A percentile compares a stretch with the other conserved stretches of the same genome.
phyloP scores from a whole-genome alignment of 2,329 filamentous ascomycete species.

The Botrytis deweyae region DNA sequence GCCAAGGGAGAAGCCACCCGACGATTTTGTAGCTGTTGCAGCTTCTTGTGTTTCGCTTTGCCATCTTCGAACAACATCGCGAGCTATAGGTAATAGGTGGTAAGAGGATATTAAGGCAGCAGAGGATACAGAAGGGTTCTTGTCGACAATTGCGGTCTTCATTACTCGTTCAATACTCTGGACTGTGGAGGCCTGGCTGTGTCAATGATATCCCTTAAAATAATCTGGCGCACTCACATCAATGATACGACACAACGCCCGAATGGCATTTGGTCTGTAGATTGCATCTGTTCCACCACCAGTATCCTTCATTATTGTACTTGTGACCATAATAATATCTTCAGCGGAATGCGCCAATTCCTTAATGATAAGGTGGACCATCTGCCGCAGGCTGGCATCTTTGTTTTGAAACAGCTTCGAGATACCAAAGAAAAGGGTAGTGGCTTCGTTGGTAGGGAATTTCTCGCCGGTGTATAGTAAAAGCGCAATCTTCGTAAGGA shows the following conservation, averaged over 20 bases:
- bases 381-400: constrained; percentile 94
- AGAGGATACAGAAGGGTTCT: constrained; percentile 95
- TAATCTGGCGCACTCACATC: constrained; percentile 61
- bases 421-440: constrained; percentile 96
- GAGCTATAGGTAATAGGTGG: constrained; percentile 92
- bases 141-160: constrained; percentile 99
- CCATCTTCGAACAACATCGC: constrained; percentile 94
- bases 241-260: constrained; percentile 93
- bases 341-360: constrained; percentile 93
- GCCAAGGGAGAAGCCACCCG: constrained; percentile 84
- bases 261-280: constrained; percentile 92
- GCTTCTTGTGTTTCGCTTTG: constrained; percentile 98
- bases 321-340: constrained; percentile 99
- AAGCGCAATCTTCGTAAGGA: constrained; percentile 94
- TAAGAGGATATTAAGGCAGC: constrained; percentile 96
- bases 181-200: constrained; percentile 76
- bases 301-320: constrained; percentile 99
- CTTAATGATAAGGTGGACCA: constrained; percentile 98
- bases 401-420: constrained; percentile 99
- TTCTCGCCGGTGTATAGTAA: constrained; percentile 95
- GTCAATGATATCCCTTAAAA: constrained; percentile 31
- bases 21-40: constrained; percentile 84
- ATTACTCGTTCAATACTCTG: constrained; percentile 97
- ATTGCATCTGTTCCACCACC: constrained; percentile 91
- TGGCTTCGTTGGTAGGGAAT: constrained; percentile 96